Evolutionary conservation across 352 stramenopile genomes (phyloP).

Genomic region (Globisporangium cederbergense): DNA sequence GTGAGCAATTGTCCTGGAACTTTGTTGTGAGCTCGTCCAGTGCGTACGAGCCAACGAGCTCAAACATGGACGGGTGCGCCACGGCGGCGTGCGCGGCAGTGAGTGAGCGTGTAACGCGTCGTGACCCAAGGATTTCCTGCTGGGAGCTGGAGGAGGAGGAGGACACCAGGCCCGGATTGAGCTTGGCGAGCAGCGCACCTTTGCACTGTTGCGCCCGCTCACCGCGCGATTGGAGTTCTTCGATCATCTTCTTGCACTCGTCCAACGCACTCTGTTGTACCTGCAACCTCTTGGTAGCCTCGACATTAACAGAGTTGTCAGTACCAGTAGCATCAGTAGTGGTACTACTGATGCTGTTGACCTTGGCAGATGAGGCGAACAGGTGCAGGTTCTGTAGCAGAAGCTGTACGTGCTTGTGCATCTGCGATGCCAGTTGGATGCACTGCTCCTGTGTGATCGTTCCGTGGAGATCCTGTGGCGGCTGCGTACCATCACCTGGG

Average conservation of each 20-base stretch:
- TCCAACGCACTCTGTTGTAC: constrained; percentile 8
- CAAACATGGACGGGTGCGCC: constrained; percentile 84
- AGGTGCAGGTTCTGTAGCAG: constrained; percentile 72
- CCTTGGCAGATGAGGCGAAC: constrained; percentile 18
- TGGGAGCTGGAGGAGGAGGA: constrained; percentile 1
- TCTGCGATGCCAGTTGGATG: constrained; percentile 80
- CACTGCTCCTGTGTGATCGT: constrained; percentile 65
- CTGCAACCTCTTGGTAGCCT: not conserved
- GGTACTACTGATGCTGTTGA: not conserved
- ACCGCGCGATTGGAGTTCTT: constrained; percentile 59
- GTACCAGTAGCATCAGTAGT: not conserved
- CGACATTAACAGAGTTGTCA: not conserved
- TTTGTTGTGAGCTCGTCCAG: constrained; percentile 46
- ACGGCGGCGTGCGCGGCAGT: constrained; percentile 76
- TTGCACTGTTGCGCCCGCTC: constrained; percentile 67
- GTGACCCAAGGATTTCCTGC: constrained; percentile 21
- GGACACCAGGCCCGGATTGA: constrained; percentile 26
- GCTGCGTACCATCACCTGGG: not conserved
- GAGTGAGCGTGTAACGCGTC: constrained; percentile 75
- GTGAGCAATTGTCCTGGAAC: constrained; percentile 40
- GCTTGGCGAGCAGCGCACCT: constrained; percentile 55
- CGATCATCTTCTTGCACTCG: constrained; percentile 60
- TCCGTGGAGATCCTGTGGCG: constrained; percentile 23
- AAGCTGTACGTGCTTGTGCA: constrained; percentile 87
- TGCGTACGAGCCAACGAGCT: constrained; percentile 65